Base-by-base conservation (phyloP, 768 basidiomycete species). In the Termitomyces sp. region DNA sequence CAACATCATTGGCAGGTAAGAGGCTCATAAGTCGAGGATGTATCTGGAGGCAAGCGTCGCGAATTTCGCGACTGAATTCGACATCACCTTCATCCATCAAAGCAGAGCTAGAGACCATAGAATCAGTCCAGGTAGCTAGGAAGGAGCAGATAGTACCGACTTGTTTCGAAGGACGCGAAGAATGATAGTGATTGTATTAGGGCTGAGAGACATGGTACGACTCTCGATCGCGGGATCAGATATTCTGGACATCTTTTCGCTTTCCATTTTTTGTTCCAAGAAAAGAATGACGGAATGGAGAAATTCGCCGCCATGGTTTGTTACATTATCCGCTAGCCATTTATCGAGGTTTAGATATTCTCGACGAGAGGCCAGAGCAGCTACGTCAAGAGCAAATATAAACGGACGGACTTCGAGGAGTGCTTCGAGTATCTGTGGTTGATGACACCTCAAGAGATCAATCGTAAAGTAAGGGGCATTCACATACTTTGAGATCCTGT, bases 1-100 rank as follows among this genome's bases (percentile, higher is more conserved):
- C 96, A 29, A 83, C 81, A 63, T 98, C 95, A 25, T 87, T 83
- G 46, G 86, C 87, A 20, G 97, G 96, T 20, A 84, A 84, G 25
- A 99, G 84, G 72, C 88, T 95, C 92, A 99, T 96, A 53, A 99
- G 85, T 57, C 96, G 90, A 49, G 97, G 97, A 68, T 98, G 92
- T 52, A 98, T 88, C 71, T 98, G 96, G 36, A 98, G 79, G 71
- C 96, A 96, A 34, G 88, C 83, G 67, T 94, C 96, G 60, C 96
- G 89, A 65, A 98, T 86, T 82, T 96, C 92, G 63, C 92, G 83
- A 73, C 93, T 94, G 63, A 89, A 89, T 65, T 90, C 87, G 57
- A 93, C 83, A 68, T 97, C 94, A 58, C 83, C 86, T 56, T 89
- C 83, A 17, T 84, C 80, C 80, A 97, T 87, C 66, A 86, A 81